Evolutionary conservation across 176 grass and related monocot species (phyloP), one percentile per base, ranked within the genome.

Genomic region (Oryza glumipatula): DNA sequence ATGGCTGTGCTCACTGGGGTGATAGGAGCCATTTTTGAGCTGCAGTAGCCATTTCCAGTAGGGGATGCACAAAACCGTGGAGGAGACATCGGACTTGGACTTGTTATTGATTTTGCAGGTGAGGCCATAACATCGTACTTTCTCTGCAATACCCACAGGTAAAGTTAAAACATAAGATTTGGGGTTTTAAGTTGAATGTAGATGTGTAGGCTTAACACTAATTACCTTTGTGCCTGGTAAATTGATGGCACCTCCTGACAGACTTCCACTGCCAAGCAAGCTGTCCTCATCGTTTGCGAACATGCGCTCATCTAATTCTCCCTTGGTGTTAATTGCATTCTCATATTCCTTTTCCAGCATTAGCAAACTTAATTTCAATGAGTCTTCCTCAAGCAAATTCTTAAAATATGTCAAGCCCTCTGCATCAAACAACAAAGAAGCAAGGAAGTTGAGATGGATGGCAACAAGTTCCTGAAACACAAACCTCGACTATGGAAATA

Each of bases 1-100:
- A 98, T 94, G 38, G 96, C 93, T 38, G 88, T 92, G 86, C 93
- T 98, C 24, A 98, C 96, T 82, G 96, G 96, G 68, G 96, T 98
- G 68, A 83, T 82, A 73, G 96, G 96, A 87, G 87, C 91, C 75
- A 99, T 86, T 81, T 88, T 95, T 78, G 80, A 80, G 84, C 74
- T 83, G 61, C 48, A 68, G 47, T 87, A 83, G 49, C 30, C 39
- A 78, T 80, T 87, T 68, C 88, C 80, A 3, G 49, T 82, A 66
- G 91, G 94, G 39, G 93, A 93, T 5, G 84, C 75, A 77, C 86
- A 89, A 86, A 87, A 95, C 54, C 85, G 88, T 70, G 91, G 93
- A 64, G 91, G 93, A 84, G 95, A 97, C 92, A 96, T 92, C 79
- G 89, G 93, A 54, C 79, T 87, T 61, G 88, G 81, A 58, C 91